Evolutionary conservation across 805 yeast genomes (phyloP).

Genomic region (Grigorovia yakushimaensis): DNA sequence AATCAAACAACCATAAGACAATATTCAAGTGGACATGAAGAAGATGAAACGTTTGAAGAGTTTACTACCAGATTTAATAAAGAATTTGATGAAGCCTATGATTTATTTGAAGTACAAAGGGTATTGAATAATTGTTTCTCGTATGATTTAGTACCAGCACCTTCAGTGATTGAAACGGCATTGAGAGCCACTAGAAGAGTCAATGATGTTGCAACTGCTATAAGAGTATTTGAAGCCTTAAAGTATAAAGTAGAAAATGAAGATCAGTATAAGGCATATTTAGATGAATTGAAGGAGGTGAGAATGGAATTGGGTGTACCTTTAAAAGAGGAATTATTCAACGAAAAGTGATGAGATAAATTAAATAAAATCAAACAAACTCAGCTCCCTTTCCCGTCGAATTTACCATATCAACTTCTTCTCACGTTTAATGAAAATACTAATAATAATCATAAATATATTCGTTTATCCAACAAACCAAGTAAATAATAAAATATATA

Average conservation of each 20-base stretch:
- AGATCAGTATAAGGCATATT: slow-evolving; percentile 90
- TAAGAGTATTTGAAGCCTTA: slow-evolving; percentile 95
- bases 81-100: slow-evolving; percentile 92
- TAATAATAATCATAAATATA: no score
- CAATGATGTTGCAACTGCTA: slow-evolving; percentile 97
- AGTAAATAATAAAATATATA: no score
- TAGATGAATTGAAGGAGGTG: slow-evolving; percentile 84
- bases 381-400: no score
- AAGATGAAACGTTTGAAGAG: slow-evolving; percentile 91
- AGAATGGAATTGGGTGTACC: slow-evolving; percentile 91
- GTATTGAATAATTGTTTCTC: slow-evolving; percentile 96
- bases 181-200: slow-evolving; percentile 97
- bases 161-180: slow-evolving; percentile 90
- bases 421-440: no score
- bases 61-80: slow-evolving; percentile 85
- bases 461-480: no score
- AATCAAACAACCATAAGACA: slow-evolving; percentile 35
- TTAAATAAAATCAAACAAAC: no score
- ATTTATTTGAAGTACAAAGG: slow-evolving; percentile 81
- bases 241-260: slow-evolving; percentile 92
- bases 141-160: slow-evolving; percentile 97
- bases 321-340: slow-evolving; percentile 79
- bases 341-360: not conserved
- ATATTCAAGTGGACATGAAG: slow-evolving; percentile 64
- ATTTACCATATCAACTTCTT: no score